A percentile compares a stretch with the other conserved stretches of the same genome.
Evolutionary conservation across 306 rosid genomes (phyloP).

Genomic region (Trifolium repens): DNA sequence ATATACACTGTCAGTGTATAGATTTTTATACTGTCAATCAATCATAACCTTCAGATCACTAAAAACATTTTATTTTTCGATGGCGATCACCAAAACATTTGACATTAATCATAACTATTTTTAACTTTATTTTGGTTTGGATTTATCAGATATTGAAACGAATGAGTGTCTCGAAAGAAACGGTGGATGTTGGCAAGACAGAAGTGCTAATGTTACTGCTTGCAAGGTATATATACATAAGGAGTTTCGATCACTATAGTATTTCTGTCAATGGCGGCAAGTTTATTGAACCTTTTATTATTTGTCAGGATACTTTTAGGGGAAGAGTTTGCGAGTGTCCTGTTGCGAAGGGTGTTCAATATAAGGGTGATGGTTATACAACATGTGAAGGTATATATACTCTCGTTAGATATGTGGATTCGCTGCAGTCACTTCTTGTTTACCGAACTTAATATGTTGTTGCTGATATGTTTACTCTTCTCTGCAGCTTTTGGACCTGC

Average conservation of each 20-base stretch:
- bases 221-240: slow-evolving; percentile 69
- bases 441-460: slow-evolving; percentile 15
- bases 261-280: slow-evolving; percentile 17
- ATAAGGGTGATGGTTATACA: slow-evolving; percentile 84
- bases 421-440: background rate
- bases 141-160: slow-evolving; percentile 73
- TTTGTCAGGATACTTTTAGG: slow-evolving; percentile 85
- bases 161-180: slow-evolving; percentile 78
- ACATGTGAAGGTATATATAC: slow-evolving; percentile 64
- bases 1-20: too few species aligned
- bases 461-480: slow-evolving; percentile 33
- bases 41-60: too few species aligned
- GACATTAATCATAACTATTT: too few species aligned
- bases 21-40: too few species aligned
- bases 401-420: background rate
- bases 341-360: slow-evolving; percentile 74
- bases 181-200: slow-evolving; percentile 91
- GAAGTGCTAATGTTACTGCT: slow-evolving; percentile 64
- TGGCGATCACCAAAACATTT: too few species aligned
- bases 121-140: slow-evolving; percentile 4
- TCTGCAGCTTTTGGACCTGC: slow-evolving; percentile 90
- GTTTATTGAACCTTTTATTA: background rate
- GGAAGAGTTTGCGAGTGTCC: slow-evolving; percentile 99
- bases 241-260: slow-evolving; percentile 10
- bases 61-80: too few species aligned